Conservation (phyloP, 495 filamentous ascomycete species). For the Penicillium cinerascens region DNA sequence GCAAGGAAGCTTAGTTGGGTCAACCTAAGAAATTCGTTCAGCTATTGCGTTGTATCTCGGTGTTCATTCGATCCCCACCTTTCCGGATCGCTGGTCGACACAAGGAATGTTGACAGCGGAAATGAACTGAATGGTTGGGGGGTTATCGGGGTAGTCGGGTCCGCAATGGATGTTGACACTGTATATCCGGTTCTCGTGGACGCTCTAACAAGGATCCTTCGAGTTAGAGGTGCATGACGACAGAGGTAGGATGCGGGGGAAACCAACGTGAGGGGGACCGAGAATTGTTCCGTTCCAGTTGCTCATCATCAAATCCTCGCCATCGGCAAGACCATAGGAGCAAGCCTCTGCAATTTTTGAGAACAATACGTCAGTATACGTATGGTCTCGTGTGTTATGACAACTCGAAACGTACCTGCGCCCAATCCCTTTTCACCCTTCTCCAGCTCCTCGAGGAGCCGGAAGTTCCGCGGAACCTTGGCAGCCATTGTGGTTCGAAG, state of each 20-base stretch:
- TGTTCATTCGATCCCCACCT: conserved; percentile 41
- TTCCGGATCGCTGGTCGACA: conserved; percentile 73
- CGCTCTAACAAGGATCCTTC: conserved; percentile 55
- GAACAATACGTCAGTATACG: conserved; percentile 13
- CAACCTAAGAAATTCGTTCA: conserved; percentile 55
- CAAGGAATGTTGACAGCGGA: conserved; percentile 94
- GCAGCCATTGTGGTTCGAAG: conserved; percentile 56
- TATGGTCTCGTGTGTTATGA: background rate
- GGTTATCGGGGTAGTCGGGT: conserved; percentile 79
- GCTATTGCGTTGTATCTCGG: background rate
- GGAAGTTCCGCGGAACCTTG: conserved; percentile 91
- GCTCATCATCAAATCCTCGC: conserved; percentile 93
- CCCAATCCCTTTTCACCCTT: conserved; percentile 97
- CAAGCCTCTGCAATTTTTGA: conserved; percentile 68
- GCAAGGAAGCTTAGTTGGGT: conserved; percentile 75
- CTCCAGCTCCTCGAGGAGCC: conserved; percentile 94
- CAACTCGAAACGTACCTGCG: conserved; percentile 59
- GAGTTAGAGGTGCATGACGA: conserved; percentile 5
- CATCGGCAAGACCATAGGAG: conserved; percentile 92
- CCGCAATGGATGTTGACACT: conserved; percentile 97
- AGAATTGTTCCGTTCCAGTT: conserved; percentile 99
- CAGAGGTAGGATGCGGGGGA: background rate
- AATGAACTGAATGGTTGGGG: conserved; percentile 84
- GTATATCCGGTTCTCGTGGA: conserved; percentile 98
- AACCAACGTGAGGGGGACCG: conserved; percentile 87